A percentile compares a stretch with the other conserved stretches of the same genome.
Conservation (phyloP, 176 grass and related monocot genomes). For the Aegilops tauschii region DNA sequence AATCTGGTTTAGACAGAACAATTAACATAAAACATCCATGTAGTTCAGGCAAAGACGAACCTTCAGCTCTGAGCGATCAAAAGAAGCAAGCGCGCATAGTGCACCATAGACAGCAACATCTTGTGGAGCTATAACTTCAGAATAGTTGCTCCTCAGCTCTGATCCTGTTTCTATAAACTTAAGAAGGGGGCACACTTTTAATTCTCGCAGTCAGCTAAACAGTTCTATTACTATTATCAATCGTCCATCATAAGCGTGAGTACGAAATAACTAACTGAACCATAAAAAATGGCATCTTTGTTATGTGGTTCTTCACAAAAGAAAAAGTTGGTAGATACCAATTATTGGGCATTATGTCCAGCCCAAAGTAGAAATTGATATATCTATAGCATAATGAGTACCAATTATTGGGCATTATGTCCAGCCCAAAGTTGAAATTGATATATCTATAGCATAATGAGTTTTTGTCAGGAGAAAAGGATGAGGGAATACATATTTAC, state of each 20-base stretch:
- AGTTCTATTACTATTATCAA: background rate
- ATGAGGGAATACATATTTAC: background rate
- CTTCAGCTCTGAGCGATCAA: slow-evolving; percentile 97
- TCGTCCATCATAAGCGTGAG: background rate
- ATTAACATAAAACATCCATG: background rate
- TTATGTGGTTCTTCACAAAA: background rate
- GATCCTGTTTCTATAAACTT: slow-evolving; percentile 91
- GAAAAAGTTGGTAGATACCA: background rate
- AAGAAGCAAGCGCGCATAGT: slow-evolving; percentile 95
- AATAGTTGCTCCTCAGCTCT: slow-evolving; percentile 88
- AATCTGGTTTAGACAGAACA: background rate
- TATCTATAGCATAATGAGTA: background rate
- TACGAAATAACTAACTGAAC: background rate
- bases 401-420: background rate
- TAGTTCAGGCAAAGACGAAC: slow-evolving; percentile 34
- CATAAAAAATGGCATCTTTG: background rate
- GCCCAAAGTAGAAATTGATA: background rate
- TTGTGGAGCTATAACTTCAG: slow-evolving; percentile 95
- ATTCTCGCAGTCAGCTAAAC: background rate
- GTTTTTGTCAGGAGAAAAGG: background rate
- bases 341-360: background rate
- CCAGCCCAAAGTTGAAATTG: background rate
- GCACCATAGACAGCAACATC: slow-evolving; percentile 97
- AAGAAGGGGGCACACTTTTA: background rate
- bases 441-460: background rate